Percentiles rank a stretch among this genome's conserved stretches.
phyloP scores from a whole-genome alignment of 2,329 filamentous ascomycete species.

The Rutstroemia sp. region DNA sequence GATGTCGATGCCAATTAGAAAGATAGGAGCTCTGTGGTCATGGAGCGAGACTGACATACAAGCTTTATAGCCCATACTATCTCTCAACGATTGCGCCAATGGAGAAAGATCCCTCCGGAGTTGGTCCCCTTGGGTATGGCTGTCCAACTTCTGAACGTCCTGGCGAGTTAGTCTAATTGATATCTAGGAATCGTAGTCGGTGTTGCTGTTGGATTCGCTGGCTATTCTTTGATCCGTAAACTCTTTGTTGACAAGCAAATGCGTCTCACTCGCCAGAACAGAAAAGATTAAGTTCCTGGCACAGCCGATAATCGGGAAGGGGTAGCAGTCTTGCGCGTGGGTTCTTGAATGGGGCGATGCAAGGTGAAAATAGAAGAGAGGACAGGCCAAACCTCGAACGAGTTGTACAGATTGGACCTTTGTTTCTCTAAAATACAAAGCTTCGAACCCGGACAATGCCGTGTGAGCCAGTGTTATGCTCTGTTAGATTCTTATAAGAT shows the following conservation, averaged over 20 bases:
- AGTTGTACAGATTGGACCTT: conserved; percentile 11
- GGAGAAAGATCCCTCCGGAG: conserved; percentile 88
- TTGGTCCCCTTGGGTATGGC: conserved; percentile 83
- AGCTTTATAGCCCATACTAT: conserved; percentile 74
- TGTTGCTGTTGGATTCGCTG: conserved; percentile 73
- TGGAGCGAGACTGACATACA: conserved; percentile 15
- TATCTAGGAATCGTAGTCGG: conserved; percentile 67
- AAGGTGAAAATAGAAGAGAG: conserved; percentile 1
- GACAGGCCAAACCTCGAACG: conserved; percentile 3
- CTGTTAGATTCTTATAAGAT: not conserved
- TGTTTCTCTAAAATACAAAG: conserved; percentile 19
- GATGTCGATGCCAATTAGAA: conserved; percentile 9
- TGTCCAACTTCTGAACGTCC: not conserved
- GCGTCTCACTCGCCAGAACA: conserved; percentile 66
- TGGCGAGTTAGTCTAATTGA: conserved; percentile 15
- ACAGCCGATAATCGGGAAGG: conserved; percentile 6
- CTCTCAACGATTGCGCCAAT: conserved; percentile 84
- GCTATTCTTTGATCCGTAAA: conserved; percentile 78
- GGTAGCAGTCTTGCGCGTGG: not conserved
- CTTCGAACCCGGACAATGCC: conserved; percentile 5
- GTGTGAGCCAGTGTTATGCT: not conserved
- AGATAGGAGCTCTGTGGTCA: not conserved
- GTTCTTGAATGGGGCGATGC: not conserved
- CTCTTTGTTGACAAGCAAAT: conserved; percentile 86
- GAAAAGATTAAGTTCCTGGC: conserved; percentile 24